Conservation (phyloP, 2,329 filamentous ascomycete species). For the Knoxdaviesia capensis region DNA sequence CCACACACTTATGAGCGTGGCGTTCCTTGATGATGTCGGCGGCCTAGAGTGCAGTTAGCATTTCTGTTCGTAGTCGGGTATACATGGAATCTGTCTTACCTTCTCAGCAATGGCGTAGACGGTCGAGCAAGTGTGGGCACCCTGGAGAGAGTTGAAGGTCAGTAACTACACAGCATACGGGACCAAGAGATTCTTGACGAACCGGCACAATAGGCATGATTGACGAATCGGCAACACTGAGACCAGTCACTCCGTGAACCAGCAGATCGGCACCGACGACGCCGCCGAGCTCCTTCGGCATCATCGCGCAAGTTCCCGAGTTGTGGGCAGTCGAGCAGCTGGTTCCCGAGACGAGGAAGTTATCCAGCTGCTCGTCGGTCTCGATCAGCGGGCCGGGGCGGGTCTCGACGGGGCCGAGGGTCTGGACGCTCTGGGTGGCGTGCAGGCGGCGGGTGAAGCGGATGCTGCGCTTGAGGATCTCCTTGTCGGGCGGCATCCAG, state of each 20-base stretch:
- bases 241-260: slow-evolving; percentile 6
- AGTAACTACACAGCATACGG: not conserved
- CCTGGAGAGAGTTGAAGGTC: slow-evolving; percentile 1
- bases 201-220: slow-evolving; percentile 7
- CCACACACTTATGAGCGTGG: not conserved
- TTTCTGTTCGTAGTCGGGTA: not conserved
- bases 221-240: slow-evolving; percentile 8
- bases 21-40: slow-evolving; percentile 6
- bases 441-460: slow-evolving; percentile 18
- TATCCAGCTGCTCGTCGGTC: slow-evolving; percentile 19
- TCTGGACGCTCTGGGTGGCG: slow-evolving; percentile 3
- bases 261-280: slow-evolving; percentile 5
- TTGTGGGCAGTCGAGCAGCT: slow-evolving; percentile 6
- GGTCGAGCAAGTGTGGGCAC: slow-evolving; percentile 5
- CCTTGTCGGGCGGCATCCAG: slow-evolving; percentile 21
- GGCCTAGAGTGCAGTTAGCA: slow-evolving; percentile 2
- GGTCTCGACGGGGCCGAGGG: slow-evolving; percentile 15
- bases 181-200: not conserved
- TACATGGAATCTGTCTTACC: slow-evolving; percentile 1
- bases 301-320: slow-evolving; percentile 7
- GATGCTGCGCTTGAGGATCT: slow-evolving; percentile 23
- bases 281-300: slow-evolving; percentile 3
- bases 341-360: slow-evolving; percentile 18
- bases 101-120: slow-evolving; percentile 6
- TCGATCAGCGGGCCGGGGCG: slow-evolving; percentile 15